Conservation (phyloP, 2,329 filamentous ascomycete genomes). For the Pyrenophora teres region DNA sequence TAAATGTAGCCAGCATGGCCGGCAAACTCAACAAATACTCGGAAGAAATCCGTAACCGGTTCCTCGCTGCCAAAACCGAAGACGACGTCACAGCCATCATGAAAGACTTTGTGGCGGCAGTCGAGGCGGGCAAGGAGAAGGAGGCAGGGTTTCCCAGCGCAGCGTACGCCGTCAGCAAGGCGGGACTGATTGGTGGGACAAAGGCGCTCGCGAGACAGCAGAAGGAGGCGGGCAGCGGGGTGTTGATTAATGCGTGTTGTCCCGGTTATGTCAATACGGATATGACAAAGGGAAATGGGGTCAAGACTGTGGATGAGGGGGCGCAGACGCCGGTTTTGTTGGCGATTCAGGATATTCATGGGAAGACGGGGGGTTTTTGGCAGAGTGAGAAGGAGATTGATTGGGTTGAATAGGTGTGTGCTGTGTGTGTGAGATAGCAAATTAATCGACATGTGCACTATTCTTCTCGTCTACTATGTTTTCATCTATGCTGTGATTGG, state of each 20-base stretch:
- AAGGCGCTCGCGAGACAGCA: slow-evolving; percentile 45
- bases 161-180: slow-evolving; percentile 56
- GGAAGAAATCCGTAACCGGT: slow-evolving; percentile 48
- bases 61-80: slow-evolving; percentile 49
- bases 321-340: slow-evolving; percentile 53
- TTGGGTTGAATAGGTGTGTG: slow-evolving; percentile 42
- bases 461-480: no score
- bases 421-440: slow-evolving; percentile 27
- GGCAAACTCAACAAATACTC: slow-evolving; percentile 57
- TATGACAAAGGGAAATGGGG: slow-evolving; percentile 49
- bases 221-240: slow-evolving; percentile 38
- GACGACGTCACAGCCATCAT: slow-evolving; percentile 55
- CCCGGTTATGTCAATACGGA: slow-evolving; percentile 55
- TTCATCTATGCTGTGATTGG: no score
- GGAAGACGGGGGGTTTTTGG: slow-evolving; percentile 49
- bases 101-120: slow-evolving; percentile 55
- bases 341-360: slow-evolving; percentile 49
- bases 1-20: slow-evolving; percentile 56
- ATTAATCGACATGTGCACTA: no score
- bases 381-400: slow-evolving; percentile 42
- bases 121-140: slow-evolving; percentile 53
- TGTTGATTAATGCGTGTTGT: slow-evolving; percentile 50
- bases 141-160: slow-evolving; percentile 56
- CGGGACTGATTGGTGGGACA: slow-evolving; percentile 51
- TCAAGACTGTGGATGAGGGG: slow-evolving; percentile 51